Evolutionary conservation across 768 basidiomycete genomes (phyloP).

Genomic region (Ramaria sp.): DNA sequence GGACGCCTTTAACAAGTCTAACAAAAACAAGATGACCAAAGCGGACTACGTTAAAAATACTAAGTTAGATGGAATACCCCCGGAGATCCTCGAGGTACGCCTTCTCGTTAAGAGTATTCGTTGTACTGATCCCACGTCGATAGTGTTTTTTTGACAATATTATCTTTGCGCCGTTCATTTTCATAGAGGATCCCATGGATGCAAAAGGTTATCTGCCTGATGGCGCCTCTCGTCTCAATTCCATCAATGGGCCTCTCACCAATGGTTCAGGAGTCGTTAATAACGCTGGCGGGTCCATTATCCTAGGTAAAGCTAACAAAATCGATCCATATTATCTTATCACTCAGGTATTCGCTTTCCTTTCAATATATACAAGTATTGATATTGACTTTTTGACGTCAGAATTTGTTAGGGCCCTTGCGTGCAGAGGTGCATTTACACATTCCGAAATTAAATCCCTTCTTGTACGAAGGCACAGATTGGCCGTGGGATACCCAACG

Average conservation of each 20-base stretch:
- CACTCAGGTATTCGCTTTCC: slow-evolving; percentile 41
- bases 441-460: slow-evolving; percentile 55
- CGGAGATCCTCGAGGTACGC: slow-evolving; percentile 79
- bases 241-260: slow-evolving; percentile 22
- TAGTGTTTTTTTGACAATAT: slow-evolving; percentile 97
- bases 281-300: slow-evolving; percentile 23
- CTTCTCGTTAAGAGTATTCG: background rate
- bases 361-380: background rate
- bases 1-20: slow-evolving; percentile 95
- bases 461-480: slow-evolving; percentile 51
- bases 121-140: background rate
- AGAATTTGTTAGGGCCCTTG: slow-evolving; percentile 61
- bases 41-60: slow-evolving; percentile 92
- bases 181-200: slow-evolving; percentile 84
- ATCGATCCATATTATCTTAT: slow-evolving; percentile 92
- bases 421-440: slow-evolving; percentile 52
- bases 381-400: background rate
- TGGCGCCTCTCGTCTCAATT: slow-evolving; percentile 25
- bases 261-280: slow-evolving; percentile 5
- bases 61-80: slow-evolving; percentile 67
- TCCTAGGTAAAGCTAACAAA: slow-evolving; percentile 51
- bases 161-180: slow-evolving; percentile 91
- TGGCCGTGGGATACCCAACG: slow-evolving; percentile 60
- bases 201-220: slow-evolving; percentile 43
- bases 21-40: slow-evolving; percentile 96